A percentile compares a stretch with the other conserved stretches of the same genome.
phyloP scores from a whole-genome alignment of 805 yeast species.

The Wickerhamomyces xylosicus region DNA sequence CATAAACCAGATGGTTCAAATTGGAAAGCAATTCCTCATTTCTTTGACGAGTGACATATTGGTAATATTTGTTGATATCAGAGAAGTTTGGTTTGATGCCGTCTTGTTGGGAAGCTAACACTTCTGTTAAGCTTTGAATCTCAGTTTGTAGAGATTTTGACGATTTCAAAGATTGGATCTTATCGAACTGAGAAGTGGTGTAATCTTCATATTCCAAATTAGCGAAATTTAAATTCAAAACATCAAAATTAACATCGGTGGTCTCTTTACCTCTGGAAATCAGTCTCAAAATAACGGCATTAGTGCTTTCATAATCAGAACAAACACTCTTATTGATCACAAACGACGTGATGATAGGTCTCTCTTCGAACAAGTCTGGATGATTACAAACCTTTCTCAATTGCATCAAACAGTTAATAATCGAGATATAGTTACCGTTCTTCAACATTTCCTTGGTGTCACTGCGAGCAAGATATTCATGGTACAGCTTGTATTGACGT shows the following conservation, averaged over 20 bases:
- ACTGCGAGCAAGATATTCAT: constrained; percentile 95
- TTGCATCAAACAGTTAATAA: constrained; percentile 96
- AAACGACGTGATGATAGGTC: constrained; percentile 89
- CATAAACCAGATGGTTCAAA: constrained; percentile 45
- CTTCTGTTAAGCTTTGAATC: constrained; percentile 27
- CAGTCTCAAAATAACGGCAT: constrained; percentile 27
- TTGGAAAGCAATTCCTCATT: constrained; percentile 42
- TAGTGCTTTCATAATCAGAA: constrained; percentile 33
- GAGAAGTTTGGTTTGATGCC: constrained; percentile 21
- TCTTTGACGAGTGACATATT: constrained; percentile 40
- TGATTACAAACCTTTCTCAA: constrained; percentile 93
- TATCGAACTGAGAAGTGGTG: constrained; percentile 36
- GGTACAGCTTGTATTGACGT: constrained; percentile 84
- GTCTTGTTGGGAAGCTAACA: constrained; percentile 16
- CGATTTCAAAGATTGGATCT: constrained; percentile 36
- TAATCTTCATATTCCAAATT: constrained; percentile 24
- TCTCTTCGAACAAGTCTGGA: constrained; percentile 90
- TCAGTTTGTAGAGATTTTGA: constrained; percentile 33
- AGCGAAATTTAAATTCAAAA: constrained; percentile 52
- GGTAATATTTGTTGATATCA: constrained; percentile 47
- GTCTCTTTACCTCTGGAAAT: constrained; percentile 20
- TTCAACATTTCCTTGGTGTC: constrained; percentile 90
- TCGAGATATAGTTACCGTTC: constrained; percentile 89
- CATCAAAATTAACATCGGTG: constrained; percentile 34
- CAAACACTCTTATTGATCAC: constrained; percentile 60